Base-by-base conservation (phyloP, 2,329 filamentous ascomycete genomes). In the Ophiostoma sp. region DNA sequence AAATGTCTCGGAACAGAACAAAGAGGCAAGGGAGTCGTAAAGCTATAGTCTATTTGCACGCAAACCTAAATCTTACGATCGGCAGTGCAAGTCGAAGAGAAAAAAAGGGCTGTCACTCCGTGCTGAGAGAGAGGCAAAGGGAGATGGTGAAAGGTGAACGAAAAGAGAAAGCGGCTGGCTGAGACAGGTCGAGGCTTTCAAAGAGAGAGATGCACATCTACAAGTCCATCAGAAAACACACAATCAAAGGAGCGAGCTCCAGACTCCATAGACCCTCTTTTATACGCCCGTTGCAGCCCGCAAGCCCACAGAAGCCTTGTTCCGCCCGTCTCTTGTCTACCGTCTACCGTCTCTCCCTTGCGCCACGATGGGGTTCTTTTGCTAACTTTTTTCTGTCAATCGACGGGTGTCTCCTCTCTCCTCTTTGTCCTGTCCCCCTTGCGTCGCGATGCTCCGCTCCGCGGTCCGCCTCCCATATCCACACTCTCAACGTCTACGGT, bases 1-100 rank as follows among this genome's bases (percentile, higher is more conserved):
- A 25, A 55, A 55, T 64, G 59, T 64, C 59, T 64, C 59, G 59
- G 36, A 42, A n/a, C 33, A 12, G n/a, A 42, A 64, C 8, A 61
- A 19, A 22, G 55, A 59, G 59, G 59, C 59, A 42, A 63, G 59
- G 33, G 59, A 19, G 3, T 19, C 4, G 22, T 3, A 55, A 22
- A 22, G 50, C 22, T n/a, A n/a, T n/a, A n/a, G n/a, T n/a, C n/a
- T n/a, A n/a, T n/a, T n/a, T n/a, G n/a, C n/a, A 12, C n/a, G 50
- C 50, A 12, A 55, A 55, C 22, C 2, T 28, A n/a, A 31, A n/a
- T 36, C 59, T 19, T 31, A 63, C 22, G 59, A 59, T 59, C 59
- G 59, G 39, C 59, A 15, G 7, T 39, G 31, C 59, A 39, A 6
- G 7, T 39, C 17, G 5, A 22, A 25, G 7, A 11, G 61, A 28